Evolutionary conservation across 192 early-diverging fungal species (phyloP).

Genomic region (Jimgerdemannia lactiflua): DNA sequence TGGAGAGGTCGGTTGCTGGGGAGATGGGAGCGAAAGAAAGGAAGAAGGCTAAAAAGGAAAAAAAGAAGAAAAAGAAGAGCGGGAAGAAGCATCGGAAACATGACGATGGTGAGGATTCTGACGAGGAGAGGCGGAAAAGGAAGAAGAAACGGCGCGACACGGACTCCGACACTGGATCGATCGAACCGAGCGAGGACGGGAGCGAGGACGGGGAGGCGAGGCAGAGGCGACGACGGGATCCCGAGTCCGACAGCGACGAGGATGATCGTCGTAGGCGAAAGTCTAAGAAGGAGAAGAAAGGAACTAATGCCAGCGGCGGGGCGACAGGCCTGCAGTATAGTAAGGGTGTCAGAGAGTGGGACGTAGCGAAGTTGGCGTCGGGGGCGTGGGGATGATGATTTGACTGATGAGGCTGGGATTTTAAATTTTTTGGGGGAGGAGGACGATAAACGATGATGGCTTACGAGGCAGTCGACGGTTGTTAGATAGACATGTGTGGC

Average conservation of each 20-base stretch:
- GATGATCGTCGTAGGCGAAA: neutral
- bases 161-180: neutral
- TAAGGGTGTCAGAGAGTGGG: neutral
- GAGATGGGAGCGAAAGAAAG: constrained; percentile 21
- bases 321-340: neutral
- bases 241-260: neutral
- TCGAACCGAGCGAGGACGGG: neutral
- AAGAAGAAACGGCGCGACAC: neutral
- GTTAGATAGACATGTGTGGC: too few relatives aligned
- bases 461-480: too few relatives aligned
- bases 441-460: too few relatives aligned
- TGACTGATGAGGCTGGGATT: too few relatives aligned
- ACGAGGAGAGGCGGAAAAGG: neutral
- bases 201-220: neutral
- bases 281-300: neutral
- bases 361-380: neutral
- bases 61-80: constrained; percentile 13
- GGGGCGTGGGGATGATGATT: neutral
- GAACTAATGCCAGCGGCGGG: neutral
- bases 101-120: neutral
- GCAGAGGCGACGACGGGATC: neutral
- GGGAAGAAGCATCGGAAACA: neutral
- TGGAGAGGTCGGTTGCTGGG: constrained; percentile 11
- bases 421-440: too few relatives aligned
- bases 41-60: constrained; percentile 9